These are phyloP conservation scores for Colletotrichum caudatum DNA, from an alignment of 2,329 filamentous ascomycete species.

Conservation along the genomic window DNA sequence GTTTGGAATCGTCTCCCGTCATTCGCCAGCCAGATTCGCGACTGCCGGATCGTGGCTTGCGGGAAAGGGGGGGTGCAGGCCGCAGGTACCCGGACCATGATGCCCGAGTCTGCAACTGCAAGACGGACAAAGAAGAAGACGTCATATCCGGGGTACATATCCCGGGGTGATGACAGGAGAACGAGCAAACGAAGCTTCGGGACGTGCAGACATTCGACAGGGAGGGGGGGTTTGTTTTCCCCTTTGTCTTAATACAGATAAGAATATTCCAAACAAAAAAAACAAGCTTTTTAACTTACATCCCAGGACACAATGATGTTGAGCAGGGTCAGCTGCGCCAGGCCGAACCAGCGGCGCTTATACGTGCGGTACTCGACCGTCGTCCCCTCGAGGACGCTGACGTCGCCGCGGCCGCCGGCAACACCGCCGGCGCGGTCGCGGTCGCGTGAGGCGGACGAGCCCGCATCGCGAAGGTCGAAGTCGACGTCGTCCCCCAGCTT, in stretches of 20 bases:
- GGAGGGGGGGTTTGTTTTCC: too few species aligned
- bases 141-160: not conserved
- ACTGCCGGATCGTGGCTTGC: not conserved
- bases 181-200: not conserved
- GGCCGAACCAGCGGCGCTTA: slow-evolving; percentile 88
- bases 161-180: not conserved
- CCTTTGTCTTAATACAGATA: too few species aligned
- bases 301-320: slow-evolving; percentile 97
- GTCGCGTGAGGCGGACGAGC: slow-evolving; percentile 15
- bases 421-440: slow-evolving; percentile 30
- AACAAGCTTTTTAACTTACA: slow-evolving; percentile 67
- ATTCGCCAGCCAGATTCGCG: slow-evolving; percentile 22
- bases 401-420: slow-evolving; percentile 21
- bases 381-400: slow-evolving; percentile 47
- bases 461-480: slow-evolving; percentile 32
- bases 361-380: slow-evolving; percentile 67
- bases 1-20: not conserved
- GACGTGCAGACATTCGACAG: too few species aligned
- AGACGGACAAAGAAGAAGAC: not conserved
- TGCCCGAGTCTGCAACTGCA: not conserved
- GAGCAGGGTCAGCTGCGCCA: slow-evolving; percentile 84
- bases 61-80: not conserved
- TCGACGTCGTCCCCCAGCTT: slow-evolving; percentile 44
- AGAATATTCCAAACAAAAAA: too few species aligned
- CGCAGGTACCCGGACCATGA: slow-evolving; percentile 3